Percentiles rank a stretch among this genome's conserved stretches.
These are phyloP conservation scores for Arabidopsis thaliana DNA, from an alignment of 345 rosid species.

Conservation along the genomic window TAIR10.1 NC_003076.8:8748001-8748500, in stretches of 20 bases:
- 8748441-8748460: not conserved
- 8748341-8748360: slow-evolving; percentile 32
- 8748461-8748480: not conserved
- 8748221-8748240: slow-evolving; percentile 18
- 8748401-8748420: slow-evolving; percentile 3
- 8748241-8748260: slow-evolving; percentile 24
- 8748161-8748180: not conserved
- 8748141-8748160: slow-evolving; percentile 16
- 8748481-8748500: not conserved
- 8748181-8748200: slow-evolving; percentile 40
- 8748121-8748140: not conserved
- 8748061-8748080: too few species aligned
- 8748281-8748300: slow-evolving; percentile 32
- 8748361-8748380: slow-evolving; percentile 22
- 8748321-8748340: slow-evolving; percentile 27
- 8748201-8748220: slow-evolving; percentile 35
- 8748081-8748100: too few species aligned
- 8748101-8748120: not conserved
- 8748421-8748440: not conserved
- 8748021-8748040: too few species aligned
- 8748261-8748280: slow-evolving; percentile 7
- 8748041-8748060: too few species aligned
- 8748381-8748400: not conserved
- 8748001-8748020: not conserved
- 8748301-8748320: not conserved